Base-by-base conservation (phyloP, 2,329 filamentous ascomycete species). In the Aureobasidium sp. region DNA sequence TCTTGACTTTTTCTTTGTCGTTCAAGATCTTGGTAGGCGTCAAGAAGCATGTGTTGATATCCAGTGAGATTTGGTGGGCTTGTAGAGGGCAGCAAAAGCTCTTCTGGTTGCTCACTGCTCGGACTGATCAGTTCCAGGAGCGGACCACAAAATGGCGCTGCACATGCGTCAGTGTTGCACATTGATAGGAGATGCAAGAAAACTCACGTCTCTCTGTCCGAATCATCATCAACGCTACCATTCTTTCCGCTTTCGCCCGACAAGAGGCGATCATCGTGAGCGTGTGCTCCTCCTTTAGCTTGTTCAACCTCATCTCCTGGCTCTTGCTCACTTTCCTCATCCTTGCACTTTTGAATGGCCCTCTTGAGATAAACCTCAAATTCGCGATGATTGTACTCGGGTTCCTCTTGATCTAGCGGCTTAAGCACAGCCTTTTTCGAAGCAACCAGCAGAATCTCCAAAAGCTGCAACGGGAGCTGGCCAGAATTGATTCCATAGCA, bases 401-500 rank as follows among this genome's bases (percentile, higher is more conserved):
- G 48, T 2, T 51, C 27, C 2, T 25, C 14, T 2, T 1, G 6
- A 12, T 24, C n/a, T 37, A 41, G 14, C 0, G 48, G 25, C 48
- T 51, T 51, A 6, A 51, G 19, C 12, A 51, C 48, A 25, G 48
- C 48, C 8, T 40, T 51, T 19, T 19, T 17, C 4, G 48, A 51
- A 3, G 25, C 35, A 5, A 34, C 2, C 14, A 40, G 4, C 2
- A 51, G 25, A 4, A 51, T 51, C n/a, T 51, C 37, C 6, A 51
- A 17, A 3, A 51, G 37, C 37, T 41, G 48, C 6, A 40, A 17
- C 1, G 48, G 48, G 3, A 41, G 6, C 12, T 51, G 35, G 11
- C 48, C 48, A 1, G 35, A 40, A 7, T 51, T 51, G 48, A 51
- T 41, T 10, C 27, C 48, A 16, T 32, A 40, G 37, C 48, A 51